Conservation (phyloP, 139 green algal species). For the Micromonas commoda region DNA sequence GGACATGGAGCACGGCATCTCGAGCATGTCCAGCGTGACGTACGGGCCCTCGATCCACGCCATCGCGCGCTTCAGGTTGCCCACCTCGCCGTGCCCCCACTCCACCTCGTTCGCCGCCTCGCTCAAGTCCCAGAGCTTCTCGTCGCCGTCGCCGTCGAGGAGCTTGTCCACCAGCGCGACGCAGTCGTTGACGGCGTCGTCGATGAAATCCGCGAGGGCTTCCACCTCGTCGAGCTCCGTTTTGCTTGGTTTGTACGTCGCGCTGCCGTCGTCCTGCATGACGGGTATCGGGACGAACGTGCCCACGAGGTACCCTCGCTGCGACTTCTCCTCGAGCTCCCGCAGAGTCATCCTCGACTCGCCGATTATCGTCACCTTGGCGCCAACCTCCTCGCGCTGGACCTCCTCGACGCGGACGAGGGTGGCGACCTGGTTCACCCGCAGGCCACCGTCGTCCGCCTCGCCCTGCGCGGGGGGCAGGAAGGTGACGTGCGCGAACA, state of each 20-base stretch:
- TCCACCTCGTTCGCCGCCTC: not conserved
- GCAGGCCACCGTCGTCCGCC: not conserved
- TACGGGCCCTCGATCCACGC: constrained; percentile 2
- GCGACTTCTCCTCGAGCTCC: constrained; percentile 4
- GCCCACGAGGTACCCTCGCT: constrained; percentile 7
- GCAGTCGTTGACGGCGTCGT: not conserved
- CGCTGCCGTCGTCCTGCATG: not conserved
- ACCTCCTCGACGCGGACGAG: constrained; percentile 7
- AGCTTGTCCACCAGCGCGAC: not conserved
- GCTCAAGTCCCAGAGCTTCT: not conserved
- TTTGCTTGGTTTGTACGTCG: not conserved
- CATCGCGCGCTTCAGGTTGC: not conserved
- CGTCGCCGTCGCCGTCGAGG: not conserved
- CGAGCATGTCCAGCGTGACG: constrained; percentile 4
- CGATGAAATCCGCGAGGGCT: constrained; percentile 17
- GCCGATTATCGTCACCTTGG: constrained; percentile 30
- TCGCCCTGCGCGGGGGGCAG: not conserved
- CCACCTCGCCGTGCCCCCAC: not conserved
- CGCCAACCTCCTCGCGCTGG: constrained; percentile 24
- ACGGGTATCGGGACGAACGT: not conserved
- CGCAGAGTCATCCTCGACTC: constrained; percentile 27
- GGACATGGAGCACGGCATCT: not conserved
- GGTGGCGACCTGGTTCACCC: constrained; percentile 6
- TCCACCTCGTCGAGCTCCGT: constrained; percentile 23
- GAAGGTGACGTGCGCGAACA: constrained; percentile 33